Evolutionary conservation across 2,329 filamentous ascomycete genomes (phyloP).

Genomic region (Tolypocladium ophioglossoides): DNA sequence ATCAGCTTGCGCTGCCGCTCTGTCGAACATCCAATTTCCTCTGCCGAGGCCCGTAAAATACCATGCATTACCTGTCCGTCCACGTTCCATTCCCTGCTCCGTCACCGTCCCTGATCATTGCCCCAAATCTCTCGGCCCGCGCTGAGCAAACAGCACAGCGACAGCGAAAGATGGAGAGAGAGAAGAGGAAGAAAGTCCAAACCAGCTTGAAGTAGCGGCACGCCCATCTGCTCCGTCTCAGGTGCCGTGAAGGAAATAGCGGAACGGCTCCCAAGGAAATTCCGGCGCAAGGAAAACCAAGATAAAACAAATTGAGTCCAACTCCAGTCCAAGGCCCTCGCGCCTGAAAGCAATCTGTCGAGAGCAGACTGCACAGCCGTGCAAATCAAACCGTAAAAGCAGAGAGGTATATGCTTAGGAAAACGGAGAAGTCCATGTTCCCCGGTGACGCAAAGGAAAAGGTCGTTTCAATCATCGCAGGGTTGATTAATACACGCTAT

Average conservation of each 20-base stretch:
- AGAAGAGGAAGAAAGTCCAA: neutral
- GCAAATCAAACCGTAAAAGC: neutral
- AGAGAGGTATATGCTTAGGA: conserved; percentile 22
- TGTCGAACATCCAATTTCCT: conserved; percentile 19
- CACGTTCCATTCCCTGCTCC: conserved; percentile 12
- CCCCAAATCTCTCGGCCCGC: conserved; percentile 14
- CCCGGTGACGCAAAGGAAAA: conserved; percentile 9
- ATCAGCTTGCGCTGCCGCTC: conserved; percentile 30
- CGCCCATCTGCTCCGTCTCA: conserved; percentile 26
- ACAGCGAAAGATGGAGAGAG: conserved; percentile 2
- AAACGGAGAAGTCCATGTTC: conserved; percentile 4
- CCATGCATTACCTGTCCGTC: conserved; percentile 11
- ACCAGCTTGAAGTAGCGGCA: conserved; percentile 11
- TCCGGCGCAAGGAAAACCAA: conserved; percentile 19
- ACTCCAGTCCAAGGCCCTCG: conserved; percentile 4
- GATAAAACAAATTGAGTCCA: conserved; percentile 10
- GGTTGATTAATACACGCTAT: conserved; percentile 56
- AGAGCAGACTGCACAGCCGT: neutral
- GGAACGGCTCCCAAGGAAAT: conserved; percentile 14
- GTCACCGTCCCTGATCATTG: conserved; percentile 15
- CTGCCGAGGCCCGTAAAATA: conserved; percentile 12
- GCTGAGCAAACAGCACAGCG: conserved; percentile 7
- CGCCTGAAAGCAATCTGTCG: conserved; percentile 6
- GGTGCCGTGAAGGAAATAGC: conserved; percentile 21
- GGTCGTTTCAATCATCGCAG: conserved; percentile 39